Evolutionary conservation across 1,139 yeast species (phyloP).

Genomic region (Suhomyces terraborum): DNA sequence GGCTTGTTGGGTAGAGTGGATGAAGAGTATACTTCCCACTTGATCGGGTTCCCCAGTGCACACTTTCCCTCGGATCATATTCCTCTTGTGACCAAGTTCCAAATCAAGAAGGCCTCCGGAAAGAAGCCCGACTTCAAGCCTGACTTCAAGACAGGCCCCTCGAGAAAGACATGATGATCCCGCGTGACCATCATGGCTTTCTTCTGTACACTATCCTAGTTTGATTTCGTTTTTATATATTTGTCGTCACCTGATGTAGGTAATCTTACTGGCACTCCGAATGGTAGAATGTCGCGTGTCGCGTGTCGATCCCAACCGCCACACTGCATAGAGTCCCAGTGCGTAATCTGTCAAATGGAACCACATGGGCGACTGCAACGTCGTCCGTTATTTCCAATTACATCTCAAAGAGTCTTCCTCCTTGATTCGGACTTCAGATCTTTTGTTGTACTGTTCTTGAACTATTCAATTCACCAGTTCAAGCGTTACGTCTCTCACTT

Average conservation of each 20-base stretch:
- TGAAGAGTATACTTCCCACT: constrained; percentile 68
- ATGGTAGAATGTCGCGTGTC: too few relatives aligned
- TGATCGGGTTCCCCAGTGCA: constrained; percentile 92
- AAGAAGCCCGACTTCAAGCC: constrained; percentile 52
- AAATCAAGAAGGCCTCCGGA: constrained; percentile 53
- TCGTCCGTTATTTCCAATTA: background rate
- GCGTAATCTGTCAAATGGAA: constrained; percentile 5
- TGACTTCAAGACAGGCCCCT: constrained; percentile 52
- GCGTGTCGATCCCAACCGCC: too few relatives aligned
- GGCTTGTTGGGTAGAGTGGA: constrained; percentile 88
- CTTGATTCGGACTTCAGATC: too few relatives aligned
- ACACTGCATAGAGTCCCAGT: too few relatives aligned
- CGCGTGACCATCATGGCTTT: constrained; percentile 3
- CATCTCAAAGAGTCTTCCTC: too few relatives aligned
- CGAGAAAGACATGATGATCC: constrained; percentile 46
- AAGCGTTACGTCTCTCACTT: background rate
- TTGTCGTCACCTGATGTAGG: constrained; percentile 5
- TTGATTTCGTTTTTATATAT: constrained; percentile 10
- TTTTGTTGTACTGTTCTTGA: too few relatives aligned
- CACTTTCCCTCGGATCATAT: constrained; percentile 95
- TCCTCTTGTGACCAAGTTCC: constrained; percentile 77
- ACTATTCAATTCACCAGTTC: too few relatives aligned
- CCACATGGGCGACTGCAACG: constrained; percentile 7
- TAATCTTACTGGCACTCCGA: too few relatives aligned
- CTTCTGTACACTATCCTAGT: constrained; percentile 13